These are phyloP conservation scores for Sphaerostilbella broomeana DNA, from an alignment of 2,329 filamentous ascomycete species.

Conservation along the genomic window DNA sequence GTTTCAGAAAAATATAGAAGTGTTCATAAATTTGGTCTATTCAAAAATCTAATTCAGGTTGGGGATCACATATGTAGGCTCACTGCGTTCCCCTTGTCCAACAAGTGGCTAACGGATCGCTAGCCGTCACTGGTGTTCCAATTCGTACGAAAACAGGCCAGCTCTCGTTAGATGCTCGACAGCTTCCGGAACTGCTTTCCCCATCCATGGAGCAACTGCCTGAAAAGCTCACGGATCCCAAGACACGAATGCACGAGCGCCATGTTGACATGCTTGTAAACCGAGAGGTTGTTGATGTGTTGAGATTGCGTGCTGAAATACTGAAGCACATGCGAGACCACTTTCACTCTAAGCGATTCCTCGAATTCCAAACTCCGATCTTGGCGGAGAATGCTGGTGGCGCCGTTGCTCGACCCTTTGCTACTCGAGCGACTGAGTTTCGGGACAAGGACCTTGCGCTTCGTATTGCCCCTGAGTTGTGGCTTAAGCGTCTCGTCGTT, in stretches of 20 bases:
- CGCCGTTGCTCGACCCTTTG: constrained; percentile 79
- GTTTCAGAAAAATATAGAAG: constrained; percentile 28
- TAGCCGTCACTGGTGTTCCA: constrained; percentile 64
- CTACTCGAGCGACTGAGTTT: constrained; percentile 72
- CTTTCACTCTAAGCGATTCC: constrained; percentile 64
- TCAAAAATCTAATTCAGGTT: constrained; percentile 61
- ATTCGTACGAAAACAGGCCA: constrained; percentile 66
- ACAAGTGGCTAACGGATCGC: constrained; percentile 21
- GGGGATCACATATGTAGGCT: constrained; percentile 79
- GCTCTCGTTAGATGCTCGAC: constrained; percentile 62
- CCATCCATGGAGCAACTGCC: constrained; percentile 78
- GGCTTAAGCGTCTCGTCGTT: constrained; percentile 85
- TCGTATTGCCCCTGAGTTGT: constrained; percentile 88
- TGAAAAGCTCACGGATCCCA: constrained; percentile 58
- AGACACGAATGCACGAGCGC: constrained; percentile 67
- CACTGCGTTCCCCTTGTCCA: constrained; percentile 15
- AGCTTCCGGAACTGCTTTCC: constrained; percentile 65
- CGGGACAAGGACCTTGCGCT: constrained; percentile 65
- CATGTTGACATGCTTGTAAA: constrained; percentile 85
- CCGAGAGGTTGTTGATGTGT: constrained; percentile 56
- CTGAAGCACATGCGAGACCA: constrained; percentile 68
- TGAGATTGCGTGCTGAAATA: constrained; percentile 68
- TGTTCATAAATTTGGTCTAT: constrained; percentile 46
- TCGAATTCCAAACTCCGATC: constrained; percentile 89
- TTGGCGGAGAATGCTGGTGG: constrained; percentile 78